These are phyloP conservation scores for Suillus alpinus DNA, from an alignment of 768 basidiomycete species.

Conservation along the genomic window DNA sequence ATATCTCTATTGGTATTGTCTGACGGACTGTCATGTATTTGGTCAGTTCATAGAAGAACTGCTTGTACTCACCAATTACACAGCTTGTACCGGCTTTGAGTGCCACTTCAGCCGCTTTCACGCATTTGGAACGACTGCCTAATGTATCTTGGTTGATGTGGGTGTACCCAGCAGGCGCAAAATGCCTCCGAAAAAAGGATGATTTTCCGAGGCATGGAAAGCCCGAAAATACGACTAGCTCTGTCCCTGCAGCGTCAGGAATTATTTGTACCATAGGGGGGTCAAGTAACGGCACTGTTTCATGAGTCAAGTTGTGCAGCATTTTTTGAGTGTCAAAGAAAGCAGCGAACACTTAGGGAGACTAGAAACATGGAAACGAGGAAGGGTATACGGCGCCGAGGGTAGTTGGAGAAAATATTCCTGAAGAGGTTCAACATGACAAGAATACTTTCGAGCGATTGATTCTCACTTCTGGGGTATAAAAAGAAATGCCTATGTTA, in stretches of 20 bases:
- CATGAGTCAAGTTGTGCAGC: neutral
- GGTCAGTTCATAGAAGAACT: neutral
- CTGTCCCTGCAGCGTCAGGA: constrained; percentile 19
- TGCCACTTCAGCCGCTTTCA: constrained; percentile 57
- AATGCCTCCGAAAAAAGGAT: constrained; percentile 70
- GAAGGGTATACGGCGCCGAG: constrained; percentile 44
- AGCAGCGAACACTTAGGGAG: constrained; percentile 30
- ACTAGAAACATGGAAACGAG: constrained; percentile 66
- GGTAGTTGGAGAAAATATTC: constrained; percentile 72
- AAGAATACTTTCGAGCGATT: neutral
- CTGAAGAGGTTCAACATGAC: constrained; percentile 37
- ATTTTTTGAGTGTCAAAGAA: constrained; percentile 1
- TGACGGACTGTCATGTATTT: constrained; percentile 25
- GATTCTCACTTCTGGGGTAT: constrained; percentile 73
- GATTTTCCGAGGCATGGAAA: constrained; percentile 76
- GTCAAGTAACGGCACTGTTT: constrained; percentile 38
- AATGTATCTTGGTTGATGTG: constrained; percentile 89
- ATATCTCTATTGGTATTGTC: constrained; percentile 91
- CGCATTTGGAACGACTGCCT: constrained; percentile 70
- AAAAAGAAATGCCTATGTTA: constrained; percentile 71
- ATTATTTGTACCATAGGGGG: constrained; percentile 19
- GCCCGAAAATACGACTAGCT: constrained; percentile 63
- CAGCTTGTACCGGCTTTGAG: constrained; percentile 59
- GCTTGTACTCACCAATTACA: constrained; percentile 65
- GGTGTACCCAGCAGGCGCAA: constrained; percentile 63